Evolutionary conservation across 75 land plant genomes (phyloP).

Genomic region (Picea sitchensis): DNA sequence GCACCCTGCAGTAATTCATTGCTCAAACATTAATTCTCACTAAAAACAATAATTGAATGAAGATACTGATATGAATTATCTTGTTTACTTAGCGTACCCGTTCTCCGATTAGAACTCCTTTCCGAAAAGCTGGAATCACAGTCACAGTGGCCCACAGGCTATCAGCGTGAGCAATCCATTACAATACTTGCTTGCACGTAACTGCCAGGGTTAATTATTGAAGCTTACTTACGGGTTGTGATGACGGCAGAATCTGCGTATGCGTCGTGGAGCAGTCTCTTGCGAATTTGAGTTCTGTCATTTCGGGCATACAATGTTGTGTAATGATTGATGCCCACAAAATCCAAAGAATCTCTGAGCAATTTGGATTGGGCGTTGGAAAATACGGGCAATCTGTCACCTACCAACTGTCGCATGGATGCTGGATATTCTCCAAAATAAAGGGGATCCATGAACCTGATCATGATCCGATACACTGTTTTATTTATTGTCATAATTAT

Average conservation of each 20-base stretch:
- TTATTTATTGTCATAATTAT: not conserved
- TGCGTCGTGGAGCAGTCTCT: slow-evolving; percentile 43
- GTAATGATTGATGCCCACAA: slow-evolving; percentile 84
- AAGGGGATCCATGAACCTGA: slow-evolving; percentile 77
- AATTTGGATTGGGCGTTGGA: slow-evolving; percentile 22
- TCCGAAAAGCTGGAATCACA: slow-evolving; percentile 27
- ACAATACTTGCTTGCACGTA: too few species aligned
- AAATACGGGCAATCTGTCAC: slow-evolving; percentile 54
- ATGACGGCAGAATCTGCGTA: slow-evolving; percentile 42
- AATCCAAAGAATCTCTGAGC: slow-evolving; percentile 57
- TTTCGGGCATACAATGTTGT: slow-evolving; percentile 66
- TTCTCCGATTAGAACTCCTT: slow-evolving; percentile 44
- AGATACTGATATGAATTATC: not conserved
- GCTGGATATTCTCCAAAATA: slow-evolving; percentile 55
- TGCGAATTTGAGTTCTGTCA: slow-evolving; percentile 31
- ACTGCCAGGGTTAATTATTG: not conserved
- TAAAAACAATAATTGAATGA: too few species aligned
- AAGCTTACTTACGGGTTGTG: slow-evolving; percentile 35
- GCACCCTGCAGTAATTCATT: slow-evolving; percentile 51
- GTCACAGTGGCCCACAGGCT: not conserved
- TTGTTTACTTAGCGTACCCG: slow-evolving; percentile 23
- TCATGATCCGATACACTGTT: not conserved
- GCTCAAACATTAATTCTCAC: too few species aligned
- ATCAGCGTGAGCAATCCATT: too few species aligned
- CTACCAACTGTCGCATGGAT: slow-evolving; percentile 56